phyloP scores from a whole-genome alignment of 2,329 filamentous ascomycete genomes.

The Thermomyces lanuginosus region DNA sequence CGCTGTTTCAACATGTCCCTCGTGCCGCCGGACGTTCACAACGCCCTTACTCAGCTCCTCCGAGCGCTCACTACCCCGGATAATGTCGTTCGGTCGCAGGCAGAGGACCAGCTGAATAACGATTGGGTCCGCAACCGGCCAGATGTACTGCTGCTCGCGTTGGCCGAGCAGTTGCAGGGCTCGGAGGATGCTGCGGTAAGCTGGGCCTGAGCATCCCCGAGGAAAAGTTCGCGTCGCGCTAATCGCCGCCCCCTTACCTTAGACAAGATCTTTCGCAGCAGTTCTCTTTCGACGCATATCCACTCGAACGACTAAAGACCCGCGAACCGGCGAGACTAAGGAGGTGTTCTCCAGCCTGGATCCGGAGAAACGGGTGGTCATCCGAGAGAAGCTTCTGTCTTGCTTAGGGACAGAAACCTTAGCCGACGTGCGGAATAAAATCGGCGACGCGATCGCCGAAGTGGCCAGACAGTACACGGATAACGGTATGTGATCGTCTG shows the following conservation, averaged over 20 bases:
- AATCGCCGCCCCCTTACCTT: constrained; percentile 3
- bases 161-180: constrained; percentile 77
- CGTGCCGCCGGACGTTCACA: constrained; percentile 66
- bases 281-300: constrained; percentile 91
- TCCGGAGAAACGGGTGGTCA: constrained; percentile 55
- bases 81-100: constrained; percentile 67
- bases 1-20: constrained; percentile 51
- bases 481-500: constrained; percentile 46
- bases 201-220: constrained; percentile 6
- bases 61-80: constrained; percentile 78
- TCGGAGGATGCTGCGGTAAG: constrained; percentile 58
- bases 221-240: neutral
- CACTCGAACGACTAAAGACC: constrained; percentile 67
- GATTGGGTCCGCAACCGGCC: constrained; percentile 75
- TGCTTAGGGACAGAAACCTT: constrained; percentile 57
- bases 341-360: constrained; percentile 76
- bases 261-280: constrained; percentile 82
- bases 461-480: constrained; percentile 89
- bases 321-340: constrained; percentile 48
- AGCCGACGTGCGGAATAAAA: constrained; percentile 71
- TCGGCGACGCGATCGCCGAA: constrained; percentile 94
- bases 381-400: constrained; percentile 70
- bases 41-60: constrained; percentile 71
- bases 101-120: constrained; percentile 77
- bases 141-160: constrained; percentile 78